Base-by-base conservation (phyloP, 306 rosid genomes). In the Rosa multiflora region DNA sequence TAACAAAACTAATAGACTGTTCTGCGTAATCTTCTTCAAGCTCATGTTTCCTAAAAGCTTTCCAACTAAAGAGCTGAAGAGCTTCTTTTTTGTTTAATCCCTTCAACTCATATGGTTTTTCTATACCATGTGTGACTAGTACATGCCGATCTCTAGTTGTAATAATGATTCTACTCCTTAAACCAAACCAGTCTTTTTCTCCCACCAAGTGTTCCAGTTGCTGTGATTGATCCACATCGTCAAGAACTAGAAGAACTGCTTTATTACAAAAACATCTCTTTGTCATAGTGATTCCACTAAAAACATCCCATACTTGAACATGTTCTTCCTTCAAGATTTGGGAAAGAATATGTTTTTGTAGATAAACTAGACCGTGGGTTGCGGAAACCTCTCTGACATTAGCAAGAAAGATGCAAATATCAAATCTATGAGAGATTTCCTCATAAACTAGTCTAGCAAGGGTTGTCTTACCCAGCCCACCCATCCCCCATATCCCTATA, bases 51-150 rank as follows among this genome's bases (percentile, higher is more conserved):
- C 3, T 10, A 18, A 79, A 79, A 70, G 78, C 83, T 23, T 48
- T 80, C 48, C 44, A 51, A 18, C 32, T 47, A 42, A 80, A 61
- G 5, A 73, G 83, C 23, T 66, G 23, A 63, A 73, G 74, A 4
- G 75, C 74, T 14, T 73, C 83, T 17, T 29, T 32, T 8, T 10
- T 4, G 9, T 40, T 0, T 37, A 80, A 63, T 23, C 74, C 46
- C 9, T 66, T 56, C 44, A 73, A 40, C 66, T 59, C 5, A 18
- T 32, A 51, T 26, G 1, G 17, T 40, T 18, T 29, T 4, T 42
- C 42, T 15, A 80, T 64, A 10, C 23, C 79, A 1, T 14, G 18
- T 9, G 10, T 37, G 1, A 37, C 48, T n/a, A 80, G 40, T 39
- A 72, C 49, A 4, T 0, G 43, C 29, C 21, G 12, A 17, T 17